Evolutionary conservation across 306 rosid species (phyloP).

Genomic region (Crotalaria pallida): DNA sequence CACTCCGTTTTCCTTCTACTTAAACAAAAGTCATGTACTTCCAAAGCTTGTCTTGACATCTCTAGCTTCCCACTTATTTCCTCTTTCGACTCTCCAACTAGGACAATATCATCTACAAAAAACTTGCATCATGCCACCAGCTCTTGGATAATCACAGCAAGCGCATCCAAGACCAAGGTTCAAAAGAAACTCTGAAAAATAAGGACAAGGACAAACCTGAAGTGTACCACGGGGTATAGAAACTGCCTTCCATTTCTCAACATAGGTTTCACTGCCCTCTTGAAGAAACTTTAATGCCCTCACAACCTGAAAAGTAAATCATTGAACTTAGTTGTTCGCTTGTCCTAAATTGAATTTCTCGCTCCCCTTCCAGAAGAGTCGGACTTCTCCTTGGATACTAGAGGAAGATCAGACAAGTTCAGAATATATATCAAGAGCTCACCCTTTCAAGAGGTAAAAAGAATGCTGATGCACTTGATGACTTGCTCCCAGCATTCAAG

Average conservation of each 20-base stretch:
- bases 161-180: too few relatives aligned
- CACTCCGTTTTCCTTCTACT: too few relatives aligned
- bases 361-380: conserved; percentile 16
- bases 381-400: conserved; percentile 24
- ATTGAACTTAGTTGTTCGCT: conserved; percentile 11
- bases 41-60: too few relatives aligned
- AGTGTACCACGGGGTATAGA: conserved; percentile 95
- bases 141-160: too few relatives aligned
- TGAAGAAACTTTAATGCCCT: conserved; percentile 85
- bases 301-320: conserved; percentile 65
- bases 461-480: conserved; percentile 93
- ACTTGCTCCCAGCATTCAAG: conserved; percentile 96
- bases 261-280: conserved; percentile 51
- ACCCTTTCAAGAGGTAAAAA: conserved; percentile 90
- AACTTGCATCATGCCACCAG: too few relatives aligned
- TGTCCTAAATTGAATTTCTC: conserved; percentile 15
- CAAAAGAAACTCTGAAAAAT: conserved; percentile 12
- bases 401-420: conserved; percentile 19
- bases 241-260: conserved; percentile 70
- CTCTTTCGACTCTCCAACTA: too few relatives aligned
- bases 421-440: conserved; percentile 33
- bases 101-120: too few relatives aligned
- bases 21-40: too few relatives aligned
- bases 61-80: too few relatives aligned
- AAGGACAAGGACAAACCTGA: conserved; percentile 72